Evolutionary conservation across 345 rosid species (phyloP).

Genomic region (Hibiscus syriacus): DNA sequence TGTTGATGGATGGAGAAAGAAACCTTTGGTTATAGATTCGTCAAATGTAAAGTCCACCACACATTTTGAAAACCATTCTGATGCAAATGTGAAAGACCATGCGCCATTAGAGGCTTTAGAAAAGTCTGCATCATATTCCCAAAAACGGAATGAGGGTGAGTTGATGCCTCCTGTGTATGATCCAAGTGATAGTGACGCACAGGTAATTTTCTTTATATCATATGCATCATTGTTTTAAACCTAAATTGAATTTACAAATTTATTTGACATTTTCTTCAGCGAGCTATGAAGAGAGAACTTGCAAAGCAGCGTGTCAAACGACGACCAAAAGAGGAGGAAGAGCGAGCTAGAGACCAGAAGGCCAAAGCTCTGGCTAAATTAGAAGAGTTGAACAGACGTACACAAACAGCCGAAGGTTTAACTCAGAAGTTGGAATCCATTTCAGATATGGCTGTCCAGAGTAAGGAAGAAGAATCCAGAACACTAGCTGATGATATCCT

Average conservation of each 20-base stretch:
- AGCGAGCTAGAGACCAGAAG: conserved; percentile 75
- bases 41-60: conserved; percentile 21
- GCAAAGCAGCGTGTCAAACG: conserved; percentile 66
- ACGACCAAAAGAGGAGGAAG: conserved; percentile 81
- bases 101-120: conserved; percentile 24
- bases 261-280: conserved; percentile 39
- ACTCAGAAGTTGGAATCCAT: conserved; percentile 32
- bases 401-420: conserved; percentile 38
- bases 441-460: conserved; percentile 22
- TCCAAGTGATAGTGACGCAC: conserved; percentile 44
- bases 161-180: conserved; percentile 29
- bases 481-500: conserved; percentile 21
- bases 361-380: conserved; percentile 81
- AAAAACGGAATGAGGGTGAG: conserved; percentile 36
- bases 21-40: conserved; percentile 28
- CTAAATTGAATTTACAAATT: conserved; percentile 4
- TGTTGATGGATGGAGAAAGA: conserved; percentile 51
- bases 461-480: conserved; percentile 33
- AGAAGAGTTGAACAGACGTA: conserved; percentile 77
- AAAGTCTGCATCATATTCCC: conserved; percentile 25
- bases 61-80: conserved; percentile 32
- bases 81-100: conserved; percentile 28
- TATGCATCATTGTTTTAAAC: conserved; percentile 13
- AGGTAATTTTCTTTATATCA: conserved; percentile 24
- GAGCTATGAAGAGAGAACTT: conserved; percentile 61